These are phyloP conservation scores for Dissophora globulifera DNA, from an alignment of 192 early-diverging fungal genomes.

Conservation along the genomic window DNA sequence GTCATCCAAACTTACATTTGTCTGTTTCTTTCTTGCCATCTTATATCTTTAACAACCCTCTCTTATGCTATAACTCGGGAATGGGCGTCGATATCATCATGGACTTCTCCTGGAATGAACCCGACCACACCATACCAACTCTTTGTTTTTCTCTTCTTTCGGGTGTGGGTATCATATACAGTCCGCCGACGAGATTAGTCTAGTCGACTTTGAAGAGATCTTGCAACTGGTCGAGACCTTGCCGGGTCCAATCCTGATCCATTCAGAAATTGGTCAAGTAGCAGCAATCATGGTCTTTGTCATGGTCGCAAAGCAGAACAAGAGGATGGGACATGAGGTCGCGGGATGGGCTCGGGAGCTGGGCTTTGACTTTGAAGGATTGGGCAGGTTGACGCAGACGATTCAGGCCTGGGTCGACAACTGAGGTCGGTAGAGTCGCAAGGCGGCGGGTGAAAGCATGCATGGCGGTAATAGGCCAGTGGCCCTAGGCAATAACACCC, in stretches of 20 bases:
- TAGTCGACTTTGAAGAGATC: constrained; percentile 48
- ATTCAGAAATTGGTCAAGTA: constrained; percentile 49
- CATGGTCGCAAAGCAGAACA: constrained; percentile 46
- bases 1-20: constrained; percentile 26
- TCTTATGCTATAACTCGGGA: too few relatives aligned
- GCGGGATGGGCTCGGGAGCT: constrained; percentile 43
- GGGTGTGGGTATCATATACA: constrained; percentile 1
- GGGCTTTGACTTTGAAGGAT: constrained; percentile 45
- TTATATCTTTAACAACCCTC: background rate
- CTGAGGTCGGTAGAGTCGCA: constrained; percentile 4
- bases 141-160: too few relatives aligned
- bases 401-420: constrained; percentile 47
- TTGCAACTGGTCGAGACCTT: constrained; percentile 37
- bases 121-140: too few relatives aligned
- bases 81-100: too few relatives aligned
- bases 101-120: too few relatives aligned
- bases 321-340: constrained; percentile 29
- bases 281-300: constrained; percentile 49
- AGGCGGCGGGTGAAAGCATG: background rate
- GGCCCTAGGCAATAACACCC: background rate
- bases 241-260: constrained; percentile 41
- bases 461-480: background rate
- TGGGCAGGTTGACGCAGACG: constrained; percentile 37
- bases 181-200: constrained; percentile 36
- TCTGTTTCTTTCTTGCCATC: constrained; percentile 7